Evolutionary conservation across 1,139 yeast species (phyloP).

Genomic region (Suhomyces bokatorum): DNA sequence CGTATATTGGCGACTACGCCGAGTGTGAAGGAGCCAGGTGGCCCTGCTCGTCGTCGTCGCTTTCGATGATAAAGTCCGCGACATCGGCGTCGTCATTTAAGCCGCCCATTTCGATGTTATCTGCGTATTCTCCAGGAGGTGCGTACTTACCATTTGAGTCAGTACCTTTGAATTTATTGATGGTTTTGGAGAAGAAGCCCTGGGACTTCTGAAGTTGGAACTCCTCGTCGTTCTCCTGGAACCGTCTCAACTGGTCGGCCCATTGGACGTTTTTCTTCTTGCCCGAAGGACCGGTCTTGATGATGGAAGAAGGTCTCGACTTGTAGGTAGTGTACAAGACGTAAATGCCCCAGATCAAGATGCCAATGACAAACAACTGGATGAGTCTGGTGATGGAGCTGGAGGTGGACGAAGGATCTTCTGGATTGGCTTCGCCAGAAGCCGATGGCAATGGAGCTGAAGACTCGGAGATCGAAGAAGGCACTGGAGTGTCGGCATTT

Average conservation of each 20-base stretch:
- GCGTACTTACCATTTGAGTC: conserved; percentile 31
- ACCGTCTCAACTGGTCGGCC: conserved; percentile 51
- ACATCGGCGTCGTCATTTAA: conserved; percentile 22
- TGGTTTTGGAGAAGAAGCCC: conserved; percentile 42
- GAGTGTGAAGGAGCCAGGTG: conserved; percentile 8
- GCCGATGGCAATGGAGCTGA: neutral
- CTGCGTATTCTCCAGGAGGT: conserved; percentile 26
- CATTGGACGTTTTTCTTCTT: conserved; percentile 59
- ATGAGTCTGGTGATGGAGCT: conserved; percentile 41
- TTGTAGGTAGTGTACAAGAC: conserved; percentile 39
- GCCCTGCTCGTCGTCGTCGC: conserved; percentile 49
- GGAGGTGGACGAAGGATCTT: conserved; percentile 19
- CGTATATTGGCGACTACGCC: neutral
- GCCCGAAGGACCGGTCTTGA: conserved; percentile 34
- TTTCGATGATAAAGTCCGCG: conserved; percentile 42
- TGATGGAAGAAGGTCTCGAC: conserved; percentile 46
- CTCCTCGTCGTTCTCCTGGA: conserved; percentile 35
- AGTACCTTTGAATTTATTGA: conserved; percentile 35
- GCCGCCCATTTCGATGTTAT: conserved; percentile 44
- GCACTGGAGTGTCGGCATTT: neutral
- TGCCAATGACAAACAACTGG: conserved; percentile 41
- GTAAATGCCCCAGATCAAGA: conserved; percentile 47
- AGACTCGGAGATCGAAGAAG: neutral
- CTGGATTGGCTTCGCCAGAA: neutral
- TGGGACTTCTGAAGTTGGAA: conserved; percentile 20